A percentile compares a stretch with the other conserved stretches of the same genome.
Conservation (phyloP, 2,329 filamentous ascomycete species). For the Neonectria hederae region DNA sequence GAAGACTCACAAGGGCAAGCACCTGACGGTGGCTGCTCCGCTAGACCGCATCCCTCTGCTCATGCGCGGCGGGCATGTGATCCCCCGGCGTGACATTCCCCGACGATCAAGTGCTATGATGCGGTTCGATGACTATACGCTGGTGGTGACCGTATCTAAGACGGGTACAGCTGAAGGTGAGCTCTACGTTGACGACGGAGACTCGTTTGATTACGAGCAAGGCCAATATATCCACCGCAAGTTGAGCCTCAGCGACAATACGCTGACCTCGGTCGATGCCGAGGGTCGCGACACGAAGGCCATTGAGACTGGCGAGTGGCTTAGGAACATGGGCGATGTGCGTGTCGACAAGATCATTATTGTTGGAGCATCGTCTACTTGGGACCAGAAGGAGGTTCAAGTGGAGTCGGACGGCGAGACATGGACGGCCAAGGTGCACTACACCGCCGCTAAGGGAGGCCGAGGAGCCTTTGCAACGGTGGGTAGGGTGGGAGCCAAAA, state of each 20-base stretch:
- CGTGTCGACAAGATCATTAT: constrained; percentile 85
- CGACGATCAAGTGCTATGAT: constrained; percentile 87
- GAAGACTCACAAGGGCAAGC: constrained; percentile 73
- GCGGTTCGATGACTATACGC: constrained; percentile 94
- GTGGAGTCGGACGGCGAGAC: constrained; percentile 63
- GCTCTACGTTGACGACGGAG: constrained; percentile 92
- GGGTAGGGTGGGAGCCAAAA: constrained; percentile 60
- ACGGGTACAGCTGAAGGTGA: constrained; percentile 73
- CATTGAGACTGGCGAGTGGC: constrained; percentile 71
- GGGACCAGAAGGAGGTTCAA: constrained; percentile 71
- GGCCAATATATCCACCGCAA: constrained; percentile 89
- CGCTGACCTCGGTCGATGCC: constrained; percentile 76
- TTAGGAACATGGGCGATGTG: constrained; percentile 82
- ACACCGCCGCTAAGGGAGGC: constrained; percentile 57
- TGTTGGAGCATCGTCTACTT: constrained; percentile 78
- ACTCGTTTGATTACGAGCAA: constrained; percentile 86
- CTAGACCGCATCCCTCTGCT: constrained; percentile 88
- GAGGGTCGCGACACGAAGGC: constrained; percentile 63
- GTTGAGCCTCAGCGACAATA: constrained; percentile 72
- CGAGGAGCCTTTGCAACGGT: constrained; percentile 63
- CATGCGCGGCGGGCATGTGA: constrained; percentile 92
- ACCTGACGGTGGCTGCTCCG: constrained; percentile 76
- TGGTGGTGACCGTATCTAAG: constrained; percentile 78
- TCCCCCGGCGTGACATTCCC: constrained; percentile 88
- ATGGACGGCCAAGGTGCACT: constrained; percentile 69